phyloP scores from a whole-genome alignment of 2,329 filamentous ascomycete species.

The Ascochyta lentis region DNA sequence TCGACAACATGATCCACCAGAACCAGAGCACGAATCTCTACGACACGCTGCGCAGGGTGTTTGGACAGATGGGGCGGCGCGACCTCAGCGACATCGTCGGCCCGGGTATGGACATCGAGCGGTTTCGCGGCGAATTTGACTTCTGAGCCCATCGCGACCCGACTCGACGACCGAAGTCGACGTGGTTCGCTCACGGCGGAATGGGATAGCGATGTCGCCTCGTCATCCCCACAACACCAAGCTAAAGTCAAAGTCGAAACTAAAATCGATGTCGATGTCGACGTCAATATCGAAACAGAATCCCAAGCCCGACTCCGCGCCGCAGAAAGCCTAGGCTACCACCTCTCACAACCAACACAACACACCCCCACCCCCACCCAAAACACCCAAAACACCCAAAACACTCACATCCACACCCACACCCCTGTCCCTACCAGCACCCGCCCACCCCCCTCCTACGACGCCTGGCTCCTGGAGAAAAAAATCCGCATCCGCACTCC shows the following conservation, averaged over 20 bases:
- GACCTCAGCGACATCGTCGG: conserved; percentile 89
- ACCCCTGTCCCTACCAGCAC: no score
- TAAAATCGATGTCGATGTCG: background rate
- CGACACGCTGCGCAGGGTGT: conserved; percentile 92
- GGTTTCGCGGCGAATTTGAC: conserved; percentile 89
- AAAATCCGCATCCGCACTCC: conserved; percentile 18
- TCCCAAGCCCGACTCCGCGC: background rate
- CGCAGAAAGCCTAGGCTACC: conserved; percentile 3
- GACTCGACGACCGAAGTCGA: background rate
- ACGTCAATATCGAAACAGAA: background rate
- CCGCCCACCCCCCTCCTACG: conserved; percentile 1
- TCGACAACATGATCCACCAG: conserved; percentile 89
- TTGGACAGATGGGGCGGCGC: conserved; percentile 89
- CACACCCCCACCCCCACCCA: no score
- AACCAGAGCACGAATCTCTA: conserved; percentile 97
- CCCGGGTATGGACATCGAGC: conserved; percentile 86
- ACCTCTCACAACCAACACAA: background rate
- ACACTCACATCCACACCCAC: no score
- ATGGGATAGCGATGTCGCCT: background rate
- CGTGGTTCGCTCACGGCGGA: conserved; percentile 7
- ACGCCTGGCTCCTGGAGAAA: conserved; percentile 28
- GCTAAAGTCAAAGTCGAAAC: background rate
- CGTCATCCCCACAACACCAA: no score
- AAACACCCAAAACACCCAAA: no score
- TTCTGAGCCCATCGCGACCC: conserved; percentile 60